phyloP scores from a whole-genome alignment of 1,139 yeast genomes.

The Diutina siamensis region DNA sequence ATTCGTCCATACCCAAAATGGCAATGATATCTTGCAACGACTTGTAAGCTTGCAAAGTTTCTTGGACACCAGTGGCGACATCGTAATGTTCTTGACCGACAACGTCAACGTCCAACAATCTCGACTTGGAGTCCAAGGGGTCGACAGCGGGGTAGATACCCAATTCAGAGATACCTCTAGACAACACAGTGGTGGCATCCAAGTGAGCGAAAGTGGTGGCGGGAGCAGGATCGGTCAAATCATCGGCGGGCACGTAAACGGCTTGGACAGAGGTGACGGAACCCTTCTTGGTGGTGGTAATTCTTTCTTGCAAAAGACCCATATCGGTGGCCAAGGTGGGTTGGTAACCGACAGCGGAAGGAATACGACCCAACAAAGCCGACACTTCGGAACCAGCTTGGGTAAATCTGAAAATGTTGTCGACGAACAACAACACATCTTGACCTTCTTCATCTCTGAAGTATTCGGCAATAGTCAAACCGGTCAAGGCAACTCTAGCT shows the following conservation, averaged over 20 bases:
- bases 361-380: slow-evolving; percentile 99
- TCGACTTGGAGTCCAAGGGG: slow-evolving; percentile 98
- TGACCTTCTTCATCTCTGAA: slow-evolving; percentile 99
- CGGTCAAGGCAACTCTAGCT: slow-evolving; percentile 99
- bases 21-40: slow-evolving; percentile 99
- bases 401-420: slow-evolving; percentile 99
- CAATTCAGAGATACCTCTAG: slow-evolving; percentile 98
- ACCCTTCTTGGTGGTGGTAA: slow-evolving; percentile 99
- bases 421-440: slow-evolving; percentile 98
- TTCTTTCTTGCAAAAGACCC: slow-evolving; percentile 99
- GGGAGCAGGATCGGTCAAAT: slow-evolving; percentile 99
- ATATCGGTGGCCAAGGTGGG: slow-evolving; percentile 99
- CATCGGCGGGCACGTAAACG: slow-evolving; percentile 99
- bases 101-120: slow-evolving; percentile 93
- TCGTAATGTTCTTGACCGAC: slow-evolving; percentile 98
- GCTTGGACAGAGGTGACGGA: slow-evolving; percentile 99
- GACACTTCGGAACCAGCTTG: slow-evolving; percentile 99
- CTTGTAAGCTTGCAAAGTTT: slow-evolving; percentile 98
- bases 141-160: slow-evolving; percentile 99
- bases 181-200: slow-evolving; percentile 99
- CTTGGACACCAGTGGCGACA: slow-evolving; percentile 91
- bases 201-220: slow-evolving; percentile 99
- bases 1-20: slow-evolving; percentile 99
- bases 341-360: slow-evolving; percentile 99
- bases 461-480: slow-evolving; percentile 99